These are phyloP conservation scores for Fusarium papillatum DNA, from an alignment of 2,329 filamentous ascomycete genomes.

Conservation along the genomic window DNA sequence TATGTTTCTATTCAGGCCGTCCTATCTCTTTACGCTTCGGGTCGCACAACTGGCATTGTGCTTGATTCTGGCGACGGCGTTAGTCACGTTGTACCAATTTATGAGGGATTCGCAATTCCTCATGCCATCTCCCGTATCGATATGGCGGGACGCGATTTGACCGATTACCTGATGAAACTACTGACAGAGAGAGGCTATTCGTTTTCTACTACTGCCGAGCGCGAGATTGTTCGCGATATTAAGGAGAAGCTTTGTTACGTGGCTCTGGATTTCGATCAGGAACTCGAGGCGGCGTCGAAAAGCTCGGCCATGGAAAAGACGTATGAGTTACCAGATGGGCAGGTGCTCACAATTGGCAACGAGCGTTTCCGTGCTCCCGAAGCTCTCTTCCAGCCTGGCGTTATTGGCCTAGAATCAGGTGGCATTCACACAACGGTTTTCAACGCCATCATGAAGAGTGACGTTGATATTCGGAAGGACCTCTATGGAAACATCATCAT, in stretches of 20 bases:
- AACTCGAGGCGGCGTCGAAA: conserved; percentile 99
- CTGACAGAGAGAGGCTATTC: conserved; percentile 99
- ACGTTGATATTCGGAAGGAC: conserved; percentile 99
- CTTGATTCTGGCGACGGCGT: conserved; percentile 99
- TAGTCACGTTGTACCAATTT: conserved; percentile 99
- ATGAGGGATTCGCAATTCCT: conserved; percentile 99
- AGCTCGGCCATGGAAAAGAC: conserved; percentile 99
- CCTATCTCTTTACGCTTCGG: conserved; percentile 98
- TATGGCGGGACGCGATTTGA: conserved; percentile 99
- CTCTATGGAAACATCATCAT: conserved; percentile 99
- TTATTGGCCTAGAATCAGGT: conserved; percentile 97
- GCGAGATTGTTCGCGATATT: conserved; percentile 99
- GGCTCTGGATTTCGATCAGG: conserved; percentile 99
- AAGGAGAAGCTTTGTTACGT: conserved; percentile 99
- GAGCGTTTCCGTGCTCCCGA: conserved; percentile 99
- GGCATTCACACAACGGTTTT: conserved; percentile 99
- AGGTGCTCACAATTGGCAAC: conserved; percentile 99
- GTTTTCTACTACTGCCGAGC: conserved; percentile 99
- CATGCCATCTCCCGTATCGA: conserved; percentile 99
- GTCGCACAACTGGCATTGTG: conserved; percentile 99
- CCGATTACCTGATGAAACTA: conserved; percentile 99
- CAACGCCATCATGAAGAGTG: conserved; percentile 99
- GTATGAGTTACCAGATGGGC: conserved; percentile 98
- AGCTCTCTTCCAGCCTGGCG: conserved; percentile 99
- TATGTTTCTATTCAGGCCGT: conserved; percentile 99